Evolutionary conservation across 2,329 filamentous ascomycete species (phyloP).

Genomic region (Hortaea werneckii): DNA sequence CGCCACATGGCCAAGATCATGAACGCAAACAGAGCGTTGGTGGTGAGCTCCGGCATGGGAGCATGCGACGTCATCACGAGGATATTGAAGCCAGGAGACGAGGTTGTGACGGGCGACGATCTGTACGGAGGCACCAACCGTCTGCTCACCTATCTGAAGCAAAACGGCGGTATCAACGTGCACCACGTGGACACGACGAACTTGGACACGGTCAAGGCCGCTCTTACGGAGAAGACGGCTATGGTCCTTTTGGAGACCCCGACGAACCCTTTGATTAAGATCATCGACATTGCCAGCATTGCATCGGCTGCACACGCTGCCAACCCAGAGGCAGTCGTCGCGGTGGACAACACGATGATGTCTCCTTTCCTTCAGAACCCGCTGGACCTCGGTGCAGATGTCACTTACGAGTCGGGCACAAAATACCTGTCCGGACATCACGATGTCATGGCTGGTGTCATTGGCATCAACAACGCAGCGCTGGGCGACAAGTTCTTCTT

Average conservation of each 20-base stretch:
- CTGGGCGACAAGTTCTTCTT: slow-evolving; percentile 89
- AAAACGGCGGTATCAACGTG: slow-evolving; percentile 82
- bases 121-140: slow-evolving; percentile 93
- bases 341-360: slow-evolving; percentile 98
- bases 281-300: slow-evolving; percentile 81
- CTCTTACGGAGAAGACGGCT: slow-evolving; percentile 69
- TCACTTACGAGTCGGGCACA: slow-evolving; percentile 94
- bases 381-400: slow-evolving; percentile 84
- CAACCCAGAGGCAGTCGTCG: slow-evolving; percentile 70
- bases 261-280: slow-evolving; percentile 96
- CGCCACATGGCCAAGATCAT: slow-evolving; percentile 98
- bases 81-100: slow-evolving; percentile 80
- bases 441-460: slow-evolving; percentile 96
- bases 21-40: slow-evolving; percentile 82
- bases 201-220: slow-evolving; percentile 56
- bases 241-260: slow-evolving; percentile 96
- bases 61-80: slow-evolving; percentile 93
- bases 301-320: slow-evolving; percentile 64
- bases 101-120: slow-evolving; percentile 95
- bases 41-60: slow-evolving; percentile 94
- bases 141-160: slow-evolving; percentile 80
- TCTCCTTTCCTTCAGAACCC: slow-evolving; percentile 91
- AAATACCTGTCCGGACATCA: slow-evolving; percentile 98
- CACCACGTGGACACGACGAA: slow-evolving; percentile 93
- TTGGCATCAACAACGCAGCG: slow-evolving; percentile 74